Evolutionary conservation across 495 filamentous ascomycete species (phyloP).

Genomic region (Aspergillus steynii): DNA sequence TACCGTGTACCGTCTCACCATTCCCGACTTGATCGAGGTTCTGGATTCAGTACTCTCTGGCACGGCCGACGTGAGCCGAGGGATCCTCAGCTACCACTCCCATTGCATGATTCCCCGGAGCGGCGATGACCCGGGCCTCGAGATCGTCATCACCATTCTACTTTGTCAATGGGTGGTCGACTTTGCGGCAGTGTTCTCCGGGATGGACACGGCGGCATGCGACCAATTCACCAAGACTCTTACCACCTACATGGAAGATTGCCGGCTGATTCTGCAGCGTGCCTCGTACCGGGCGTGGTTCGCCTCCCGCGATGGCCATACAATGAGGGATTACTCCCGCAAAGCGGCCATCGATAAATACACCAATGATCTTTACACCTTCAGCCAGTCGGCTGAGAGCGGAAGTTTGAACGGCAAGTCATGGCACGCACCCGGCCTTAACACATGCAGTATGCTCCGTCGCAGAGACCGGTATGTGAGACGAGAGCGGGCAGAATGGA

Average conservation of each 20-base stretch:
- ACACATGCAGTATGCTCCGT: slow-evolving; percentile 27
- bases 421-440: slow-evolving; percentile 25
- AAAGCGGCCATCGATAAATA: slow-evolving; percentile 18
- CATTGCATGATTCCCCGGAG: slow-evolving; percentile 12
- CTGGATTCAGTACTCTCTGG: slow-evolving; percentile 17
- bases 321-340: slow-evolving; percentile 17
- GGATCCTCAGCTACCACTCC: slow-evolving; percentile 21
- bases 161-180: slow-evolving; percentile 39
- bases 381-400: slow-evolving; percentile 19
- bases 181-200: slow-evolving; percentile 30
- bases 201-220: slow-evolving; percentile 5
- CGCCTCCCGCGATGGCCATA: slow-evolving; percentile 20
- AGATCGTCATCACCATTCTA: slow-evolving; percentile 36
- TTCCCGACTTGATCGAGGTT: slow-evolving; percentile 19
- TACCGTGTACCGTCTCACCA: slow-evolving; percentile 23
- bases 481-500: slow-evolving; percentile 13
- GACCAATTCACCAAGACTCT: slow-evolving; percentile 16
- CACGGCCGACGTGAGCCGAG: slow-evolving; percentile 12
- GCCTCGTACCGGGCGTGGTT: slow-evolving; percentile 38
- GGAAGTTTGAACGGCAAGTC: slow-evolving; percentile 17
- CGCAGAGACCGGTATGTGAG: slow-evolving; percentile 14
- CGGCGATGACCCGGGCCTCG: slow-evolving; percentile 33
- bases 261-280: slow-evolving; percentile 28
- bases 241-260: slow-evolving; percentile 20
- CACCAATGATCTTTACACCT: slow-evolving; percentile 27